Evolutionary conservation across 2,329 filamentous ascomycete species (phyloP), one percentile per base, ranked within the genome.

Genomic region (Parascedosporium putredinis): DNA sequence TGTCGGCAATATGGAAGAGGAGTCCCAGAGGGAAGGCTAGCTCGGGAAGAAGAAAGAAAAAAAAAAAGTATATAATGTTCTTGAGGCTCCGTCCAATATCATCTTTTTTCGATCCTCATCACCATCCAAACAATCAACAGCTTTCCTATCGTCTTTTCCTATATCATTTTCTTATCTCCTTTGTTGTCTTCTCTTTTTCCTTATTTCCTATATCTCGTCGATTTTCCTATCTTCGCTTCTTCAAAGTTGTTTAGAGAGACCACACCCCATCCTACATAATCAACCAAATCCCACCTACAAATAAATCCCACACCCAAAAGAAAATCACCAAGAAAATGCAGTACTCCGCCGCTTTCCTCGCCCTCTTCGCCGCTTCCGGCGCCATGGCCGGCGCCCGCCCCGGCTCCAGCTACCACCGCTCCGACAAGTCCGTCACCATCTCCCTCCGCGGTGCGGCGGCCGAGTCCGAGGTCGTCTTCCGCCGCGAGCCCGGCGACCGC

Each of bases 301-400:
- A n/a, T n/a, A n/a, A n/a, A n/a, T n/a, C n/a, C n/a, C n/a, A n/a
- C n/a, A n/a, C n/a, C n/a, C n/a, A n/a, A n/a, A 3, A 36, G 12
- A 8, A 36, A 9, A 36, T 2, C 33, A 16, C 33, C 20, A 36
- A 16, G 14, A 43, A 18, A 50, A 50, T 50, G 49, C 43, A 45
- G 22, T 50, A 45, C 49, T 36, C 42, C 9, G 27, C 49, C 8
- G 3, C 38, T 23, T 25, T 45, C 29, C 22, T 45, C 27, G 22
- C 40, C 14, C 3, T 36, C n/a, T 36, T 50, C 42, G 49, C 48
- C 27, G 40, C 47, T 16, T 18, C 47, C 14, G 36, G 24, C 38
- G 40, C 49, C 49, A 12, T 34, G 38, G 40, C 49, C 29, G 8
- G 27, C 9, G 22, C 49, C 36, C 7, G 12, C 36, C 18, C 7